Percentiles rank a stretch among this genome's conserved stretches.
These are phyloP conservation scores for Fraxinus velutina DNA, from an alignment of 305 asterid genomes.

Conservation along the genomic window DNA sequence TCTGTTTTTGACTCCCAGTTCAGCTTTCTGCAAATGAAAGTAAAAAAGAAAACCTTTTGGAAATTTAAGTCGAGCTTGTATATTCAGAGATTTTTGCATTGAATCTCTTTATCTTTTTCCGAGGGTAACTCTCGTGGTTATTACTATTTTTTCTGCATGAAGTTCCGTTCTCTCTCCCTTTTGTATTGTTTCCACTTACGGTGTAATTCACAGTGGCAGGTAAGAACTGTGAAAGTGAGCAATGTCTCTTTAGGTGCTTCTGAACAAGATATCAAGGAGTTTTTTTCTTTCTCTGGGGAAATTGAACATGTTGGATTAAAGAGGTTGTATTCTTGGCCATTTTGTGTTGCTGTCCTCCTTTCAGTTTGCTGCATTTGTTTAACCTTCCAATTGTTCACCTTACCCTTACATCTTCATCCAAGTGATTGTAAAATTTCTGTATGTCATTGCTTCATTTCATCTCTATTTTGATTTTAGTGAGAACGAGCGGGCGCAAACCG, in stretches of 20 bases:
- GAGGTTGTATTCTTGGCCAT: conserved; percentile 38
- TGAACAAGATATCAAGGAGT: conserved; percentile 71
- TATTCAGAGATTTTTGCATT: not conserved
- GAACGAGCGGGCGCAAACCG: conserved; percentile 62
- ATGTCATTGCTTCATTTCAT: conserved; percentile 12
- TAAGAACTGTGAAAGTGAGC: conserved; percentile 69
- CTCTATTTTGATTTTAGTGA: conserved; percentile 38
- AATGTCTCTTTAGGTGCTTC: conserved; percentile 73
- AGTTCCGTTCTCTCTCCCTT: not conserved
- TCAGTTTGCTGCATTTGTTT: not conserved
- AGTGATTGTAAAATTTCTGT: conserved; percentile 4
- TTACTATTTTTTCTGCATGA: not conserved
- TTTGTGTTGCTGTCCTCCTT: not conserved
- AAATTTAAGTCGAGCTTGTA: conserved; percentile 14
- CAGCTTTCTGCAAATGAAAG: not conserved
- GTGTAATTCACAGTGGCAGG: conserved; percentile 36
- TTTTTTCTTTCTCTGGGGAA: conserved; percentile 78
- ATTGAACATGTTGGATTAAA: conserved; percentile 62
- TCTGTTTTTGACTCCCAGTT: not conserved
- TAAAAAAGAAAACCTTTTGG: not conserved
- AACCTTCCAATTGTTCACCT: not conserved
- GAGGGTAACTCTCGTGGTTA: not conserved
- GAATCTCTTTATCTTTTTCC: not conserved
- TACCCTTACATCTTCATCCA: conserved; percentile 1
- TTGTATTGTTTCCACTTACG: not conserved